Conservation (phyloP, 495 filamentous ascomycete genomes). For the Cryomyces minteri region DNA sequence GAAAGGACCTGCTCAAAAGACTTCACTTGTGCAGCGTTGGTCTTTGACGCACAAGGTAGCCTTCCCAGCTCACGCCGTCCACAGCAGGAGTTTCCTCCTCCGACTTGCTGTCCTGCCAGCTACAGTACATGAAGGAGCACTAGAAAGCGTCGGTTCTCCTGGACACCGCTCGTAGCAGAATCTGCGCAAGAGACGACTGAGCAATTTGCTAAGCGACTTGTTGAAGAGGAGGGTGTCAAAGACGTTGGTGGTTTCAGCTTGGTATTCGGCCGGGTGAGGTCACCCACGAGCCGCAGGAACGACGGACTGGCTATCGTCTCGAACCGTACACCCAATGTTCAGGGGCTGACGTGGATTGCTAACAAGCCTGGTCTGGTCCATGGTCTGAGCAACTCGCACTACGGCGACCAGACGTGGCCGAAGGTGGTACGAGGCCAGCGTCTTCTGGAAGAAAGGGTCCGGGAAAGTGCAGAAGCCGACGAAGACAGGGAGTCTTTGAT, state of each 20-base stretch:
- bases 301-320: constrained; percentile 59
- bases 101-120: no score
- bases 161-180: no score
- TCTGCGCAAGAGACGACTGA: constrained; percentile 24
- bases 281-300: constrained; percentile 17
- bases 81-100: no score
- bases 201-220: constrained; percentile 49
- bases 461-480: constrained; percentile 25
- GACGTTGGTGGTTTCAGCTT: constrained; percentile 84
- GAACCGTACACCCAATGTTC: constrained; percentile 54
- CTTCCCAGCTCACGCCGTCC: no score
- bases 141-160: no score
- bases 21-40: no score
- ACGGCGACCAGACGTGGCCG: constrained; percentile 57
- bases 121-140: no score
- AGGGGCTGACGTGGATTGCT: constrained; percentile 52
- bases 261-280: constrained; percentile 62
- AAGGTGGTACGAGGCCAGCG: constrained; percentile 52
- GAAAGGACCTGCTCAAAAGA: no score
- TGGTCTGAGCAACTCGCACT: constrained; percentile 75
- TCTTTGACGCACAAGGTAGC: no score
- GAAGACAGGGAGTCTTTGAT: constrained; percentile 44
- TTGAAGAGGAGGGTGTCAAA: constrained; percentile 45
- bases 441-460: constrained; percentile 28
- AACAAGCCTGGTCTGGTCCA: constrained; percentile 41